Evolutionary conservation across 768 basidiomycete species (phyloP), one percentile per base, ranked within the genome.

Genomic region (Collybia sp.): DNA sequence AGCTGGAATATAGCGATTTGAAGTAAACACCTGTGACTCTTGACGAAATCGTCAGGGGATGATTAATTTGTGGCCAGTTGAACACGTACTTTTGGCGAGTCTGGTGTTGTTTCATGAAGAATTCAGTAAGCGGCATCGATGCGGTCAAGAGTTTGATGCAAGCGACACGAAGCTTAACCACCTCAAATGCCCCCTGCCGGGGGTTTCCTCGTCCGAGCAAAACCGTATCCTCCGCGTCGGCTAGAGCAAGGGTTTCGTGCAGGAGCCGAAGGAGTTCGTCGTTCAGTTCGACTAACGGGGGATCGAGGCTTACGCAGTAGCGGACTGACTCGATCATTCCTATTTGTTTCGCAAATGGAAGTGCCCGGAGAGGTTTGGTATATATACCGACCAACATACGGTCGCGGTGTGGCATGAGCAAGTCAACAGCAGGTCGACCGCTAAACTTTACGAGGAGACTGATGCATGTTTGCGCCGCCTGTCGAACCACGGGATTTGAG

Each of bases 301-400:
- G 94, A 19, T 89, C 80, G 30, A 97, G 71, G 47, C 81, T 87
- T 50, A 99, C 81, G 60, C 92, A 91, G 62, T 93, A 99, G 9
- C 94, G 88, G 49, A 98, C 83, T 13, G 93, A 93, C 57, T 98
- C 96, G 48, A 98, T 93, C 79, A 97, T 93, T 25, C 94, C 96
- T 47, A 98, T 96, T 63, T 98, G 96, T 57, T 92, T 91, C 12
- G 86, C 76, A 61, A 97, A 94, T 1, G 93, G 93, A 18, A 99
- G 76, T 0, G 96, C 96, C 43, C 96, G 77, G 15, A 99, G 76
- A 11, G 96, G 96, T 59, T 98, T 97, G n/a, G 88, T 90, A 68
- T 88, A 98, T 53, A 99, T 93, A 2, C 86, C 80, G 13, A 81
- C 79, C 33, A 98, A 73, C 68, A 98, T 84, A 25, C 92, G 83